Evolutionary conservation across 345 rosid species (phyloP).

Genomic region (Leavenworthia alabamica): DNA sequence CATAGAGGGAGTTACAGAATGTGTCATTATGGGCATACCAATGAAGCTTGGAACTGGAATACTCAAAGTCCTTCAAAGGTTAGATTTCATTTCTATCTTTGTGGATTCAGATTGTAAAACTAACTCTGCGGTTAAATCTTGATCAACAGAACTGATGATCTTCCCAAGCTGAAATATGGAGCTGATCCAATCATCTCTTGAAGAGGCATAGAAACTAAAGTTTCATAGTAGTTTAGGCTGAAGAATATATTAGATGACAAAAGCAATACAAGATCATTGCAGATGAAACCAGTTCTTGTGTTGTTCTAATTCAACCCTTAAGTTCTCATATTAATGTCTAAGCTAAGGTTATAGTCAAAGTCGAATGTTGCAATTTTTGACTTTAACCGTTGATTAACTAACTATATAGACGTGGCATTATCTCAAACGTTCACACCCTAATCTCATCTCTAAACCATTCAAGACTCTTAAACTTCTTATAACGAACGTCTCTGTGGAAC

Average conservation of each 20-base stretch:
- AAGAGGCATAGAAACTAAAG: slow-evolving; percentile 16
- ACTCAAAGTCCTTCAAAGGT: slow-evolving; percentile 84
- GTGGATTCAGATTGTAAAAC: not conserved
- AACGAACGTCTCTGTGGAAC: not conserved
- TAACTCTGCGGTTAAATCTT: slow-evolving; percentile 8
- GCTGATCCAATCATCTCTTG: slow-evolving; percentile 45
- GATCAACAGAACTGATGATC: slow-evolving; percentile 38
- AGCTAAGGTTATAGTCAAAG: too few species aligned
- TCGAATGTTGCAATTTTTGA: too few species aligned
- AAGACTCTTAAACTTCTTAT: not conserved
- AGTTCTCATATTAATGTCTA: not conserved
- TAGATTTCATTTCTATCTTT: slow-evolving; percentile 13
- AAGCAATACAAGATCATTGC: slow-evolving; percentile 8
- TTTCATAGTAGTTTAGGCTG: not conserved
- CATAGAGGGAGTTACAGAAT: slow-evolving; percentile 89
- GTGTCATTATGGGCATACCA: slow-evolving; percentile 97
- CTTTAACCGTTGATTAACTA: slow-evolving; percentile 1
- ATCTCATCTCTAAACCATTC: slow-evolving; percentile 1
- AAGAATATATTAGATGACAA: slow-evolving; percentile 9
- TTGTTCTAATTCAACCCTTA: not conserved
- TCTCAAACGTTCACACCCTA: not conserved
- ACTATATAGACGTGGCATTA: slow-evolving; percentile 10
- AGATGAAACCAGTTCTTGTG: slow-evolving; percentile 2
- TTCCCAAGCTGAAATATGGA: slow-evolving; percentile 40
- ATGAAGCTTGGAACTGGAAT: slow-evolving; percentile 85